Percentiles rank a stretch among this genome's conserved stretches.
These are phyloP conservation scores for Salix dunnii DNA, from an alignment of 345 rosid species.

Conservation along the genomic window DNA sequence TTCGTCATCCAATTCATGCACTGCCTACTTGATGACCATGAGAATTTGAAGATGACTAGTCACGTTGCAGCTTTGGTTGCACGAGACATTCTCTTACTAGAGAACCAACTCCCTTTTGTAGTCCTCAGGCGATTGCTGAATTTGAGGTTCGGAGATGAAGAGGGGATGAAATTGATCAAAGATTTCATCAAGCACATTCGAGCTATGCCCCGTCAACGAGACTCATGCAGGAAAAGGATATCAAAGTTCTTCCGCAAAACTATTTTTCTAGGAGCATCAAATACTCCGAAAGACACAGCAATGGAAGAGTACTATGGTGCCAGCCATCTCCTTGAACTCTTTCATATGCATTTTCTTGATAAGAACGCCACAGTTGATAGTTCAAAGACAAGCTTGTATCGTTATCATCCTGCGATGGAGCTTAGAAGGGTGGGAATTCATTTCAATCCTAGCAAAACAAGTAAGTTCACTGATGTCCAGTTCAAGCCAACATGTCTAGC, in stretches of 20 bases:
- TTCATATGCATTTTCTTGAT: background rate
- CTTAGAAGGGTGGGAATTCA: conserved; percentile 17
- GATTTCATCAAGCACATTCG: background rate
- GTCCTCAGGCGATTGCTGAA: background rate
- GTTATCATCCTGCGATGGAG: conserved; percentile 5
- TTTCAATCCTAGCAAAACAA: background rate
- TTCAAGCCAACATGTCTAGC: background rate
- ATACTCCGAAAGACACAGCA: too few relatives aligned
- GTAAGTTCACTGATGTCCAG: background rate
- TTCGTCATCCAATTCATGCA: background rate
- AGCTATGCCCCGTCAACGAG: background rate
- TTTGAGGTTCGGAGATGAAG: background rate
- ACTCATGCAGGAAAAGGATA: background rate
- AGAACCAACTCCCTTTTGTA: conserved; percentile 10
- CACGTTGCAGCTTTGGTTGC: background rate
- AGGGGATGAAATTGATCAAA: background rate
- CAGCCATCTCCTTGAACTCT: background rate
- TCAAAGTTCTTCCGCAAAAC: background rate
- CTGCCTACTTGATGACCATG: too few relatives aligned
- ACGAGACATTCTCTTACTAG: conserved; percentile 7
- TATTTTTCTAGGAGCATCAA: background rate
- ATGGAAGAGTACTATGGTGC: background rate
- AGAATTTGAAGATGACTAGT: background rate
- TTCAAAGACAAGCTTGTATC: background rate
- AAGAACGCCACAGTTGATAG: background rate